Evolutionary conservation across 108 stramenopile genomes (phyloP).

Genomic region (Aurantiochytrium sp.): DNA sequence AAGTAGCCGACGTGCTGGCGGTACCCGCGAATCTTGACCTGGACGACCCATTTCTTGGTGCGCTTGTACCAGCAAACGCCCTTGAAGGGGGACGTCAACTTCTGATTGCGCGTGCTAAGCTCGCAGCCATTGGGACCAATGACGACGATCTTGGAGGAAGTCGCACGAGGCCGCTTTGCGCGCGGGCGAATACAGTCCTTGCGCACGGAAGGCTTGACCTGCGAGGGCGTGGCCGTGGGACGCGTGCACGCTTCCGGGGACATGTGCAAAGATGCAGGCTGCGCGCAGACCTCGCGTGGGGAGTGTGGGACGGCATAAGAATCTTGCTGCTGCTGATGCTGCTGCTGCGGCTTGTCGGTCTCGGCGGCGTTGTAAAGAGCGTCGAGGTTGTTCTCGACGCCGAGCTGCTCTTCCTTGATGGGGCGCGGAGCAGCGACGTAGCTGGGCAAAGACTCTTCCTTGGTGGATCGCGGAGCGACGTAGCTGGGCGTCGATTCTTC

Average conservation of each 20-base stretch:
- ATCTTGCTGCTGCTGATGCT: not conserved
- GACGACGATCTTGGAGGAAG: not conserved
- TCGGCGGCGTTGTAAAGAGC: too few species aligned
- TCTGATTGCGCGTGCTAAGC: not conserved
- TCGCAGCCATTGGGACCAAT: not conserved
- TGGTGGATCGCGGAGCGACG: not conserved
- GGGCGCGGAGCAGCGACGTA: not conserved
- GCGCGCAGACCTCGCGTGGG: not conserved
- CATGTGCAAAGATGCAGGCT: not conserved
- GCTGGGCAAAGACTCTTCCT: not conserved
- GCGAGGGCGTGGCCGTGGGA: not conserved
- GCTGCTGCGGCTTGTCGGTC: too few species aligned
- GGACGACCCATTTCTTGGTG: constrained; percentile 24
- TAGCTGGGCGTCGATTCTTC: not conserved
- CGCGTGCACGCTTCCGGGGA: not conserved
- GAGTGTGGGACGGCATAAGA: not conserved
- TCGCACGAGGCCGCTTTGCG: not conserved
- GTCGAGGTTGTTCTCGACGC: too few species aligned
- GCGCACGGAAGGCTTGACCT: not conserved
- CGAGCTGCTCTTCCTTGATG: not conserved
- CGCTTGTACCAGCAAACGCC: constrained; percentile 31
- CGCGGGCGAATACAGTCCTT: not conserved
- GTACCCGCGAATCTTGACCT: not conserved
- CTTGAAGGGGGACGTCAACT: not conserved
- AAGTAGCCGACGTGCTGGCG: constrained; percentile 9